A percentile compares a stretch with the other conserved stretches of the same genome.
Conservation (phyloP, 345 rosid genomes). For the Durio zibethinus region DNA sequence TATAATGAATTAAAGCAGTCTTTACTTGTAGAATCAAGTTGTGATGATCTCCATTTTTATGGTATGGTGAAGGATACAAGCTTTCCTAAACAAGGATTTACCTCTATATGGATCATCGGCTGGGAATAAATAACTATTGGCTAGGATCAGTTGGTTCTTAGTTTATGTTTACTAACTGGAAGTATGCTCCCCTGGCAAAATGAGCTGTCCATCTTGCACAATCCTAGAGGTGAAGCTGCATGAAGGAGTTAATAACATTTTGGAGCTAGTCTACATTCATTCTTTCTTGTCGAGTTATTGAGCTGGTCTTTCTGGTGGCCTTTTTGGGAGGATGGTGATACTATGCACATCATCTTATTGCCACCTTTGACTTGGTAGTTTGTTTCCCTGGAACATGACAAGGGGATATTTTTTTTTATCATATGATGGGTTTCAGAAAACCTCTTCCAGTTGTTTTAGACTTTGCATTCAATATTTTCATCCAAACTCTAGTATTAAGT, state of each 20-base stretch:
- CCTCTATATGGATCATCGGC: background rate
- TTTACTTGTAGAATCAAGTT: background rate
- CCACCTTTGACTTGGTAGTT: background rate
- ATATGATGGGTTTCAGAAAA: background rate
- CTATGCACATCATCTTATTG: background rate
- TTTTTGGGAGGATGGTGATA: background rate
- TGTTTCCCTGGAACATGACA: background rate
- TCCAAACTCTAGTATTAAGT: background rate
- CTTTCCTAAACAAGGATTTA: background rate
- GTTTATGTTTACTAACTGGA: background rate
- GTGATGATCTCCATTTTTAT: background rate
- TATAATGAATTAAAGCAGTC: background rate
- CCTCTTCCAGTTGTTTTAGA: background rate
- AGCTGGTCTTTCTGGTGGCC: background rate
- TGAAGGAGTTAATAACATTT: background rate
- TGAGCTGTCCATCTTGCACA: background rate
- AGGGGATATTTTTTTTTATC: background rate
- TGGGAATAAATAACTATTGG: background rate
- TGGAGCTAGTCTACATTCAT: background rate
- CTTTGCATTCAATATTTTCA: background rate
- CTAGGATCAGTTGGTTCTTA: background rate
- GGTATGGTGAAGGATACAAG: background rate
- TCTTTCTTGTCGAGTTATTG: background rate
- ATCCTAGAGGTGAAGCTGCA: background rate
- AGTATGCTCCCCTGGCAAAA: background rate